phyloP scores from a whole-genome alignment of 345 rosid species.

The Populus davidiana region DNA sequence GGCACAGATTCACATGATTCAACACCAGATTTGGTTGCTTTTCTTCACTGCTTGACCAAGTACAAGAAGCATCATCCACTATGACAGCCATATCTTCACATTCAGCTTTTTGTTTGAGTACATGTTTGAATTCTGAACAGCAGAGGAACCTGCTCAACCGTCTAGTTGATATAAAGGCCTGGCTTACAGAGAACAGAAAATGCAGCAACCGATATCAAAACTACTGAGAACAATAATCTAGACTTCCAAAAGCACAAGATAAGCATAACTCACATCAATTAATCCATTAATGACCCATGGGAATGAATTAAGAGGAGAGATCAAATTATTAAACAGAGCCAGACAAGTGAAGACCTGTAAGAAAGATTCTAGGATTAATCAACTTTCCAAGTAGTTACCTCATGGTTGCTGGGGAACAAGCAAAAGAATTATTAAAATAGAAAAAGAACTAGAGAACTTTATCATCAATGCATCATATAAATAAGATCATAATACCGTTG shows the following conservation, averaged over 20 bases:
- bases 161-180: constrained; percentile 86
- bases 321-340: constrained; percentile 78
- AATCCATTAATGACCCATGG: constrained; percentile 97
- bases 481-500: constrained; percentile 49
- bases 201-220: constrained; percentile 8
- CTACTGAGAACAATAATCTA: constrained; percentile 1
- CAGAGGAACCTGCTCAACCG: constrained; percentile 75
- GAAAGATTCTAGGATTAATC: constrained; percentile 10
- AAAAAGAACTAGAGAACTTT: constrained; percentile 10
- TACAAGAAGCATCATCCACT: constrained; percentile 63
- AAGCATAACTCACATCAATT: constrained; percentile 68
- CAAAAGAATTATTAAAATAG: neutral
- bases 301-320: constrained; percentile 91
- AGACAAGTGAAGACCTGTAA: constrained; percentile 92
- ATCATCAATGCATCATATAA: neutral
- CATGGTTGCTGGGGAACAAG: neutral
- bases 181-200: constrained; percentile 17
- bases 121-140: constrained; percentile 47
- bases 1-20: constrained; percentile 50
- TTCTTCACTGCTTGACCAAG: constrained; percentile 56
- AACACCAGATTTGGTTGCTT: constrained; percentile 46
- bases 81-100: constrained; percentile 46
- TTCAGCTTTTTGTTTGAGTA: constrained; percentile 23
- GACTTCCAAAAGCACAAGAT: constrained; percentile 9
- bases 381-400: constrained; percentile 6